Conservation (phyloP, 495 filamentous ascomycete genomes). For the Penicillium canescens region DNA sequence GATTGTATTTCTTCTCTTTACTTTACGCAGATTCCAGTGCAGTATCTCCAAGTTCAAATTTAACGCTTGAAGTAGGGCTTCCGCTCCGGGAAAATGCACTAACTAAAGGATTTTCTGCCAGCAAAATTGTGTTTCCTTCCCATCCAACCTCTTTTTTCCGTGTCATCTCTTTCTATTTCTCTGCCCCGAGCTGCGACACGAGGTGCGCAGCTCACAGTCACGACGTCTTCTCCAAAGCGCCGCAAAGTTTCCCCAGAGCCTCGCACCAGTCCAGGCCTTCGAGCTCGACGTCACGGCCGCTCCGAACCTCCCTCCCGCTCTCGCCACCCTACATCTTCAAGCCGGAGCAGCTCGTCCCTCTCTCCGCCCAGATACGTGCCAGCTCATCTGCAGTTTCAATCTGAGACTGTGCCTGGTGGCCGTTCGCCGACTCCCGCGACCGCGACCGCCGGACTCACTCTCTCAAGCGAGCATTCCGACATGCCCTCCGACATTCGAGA, state of each 20-base stretch:
- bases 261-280: slow-evolving; percentile 42
- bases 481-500: slow-evolving; percentile 43
- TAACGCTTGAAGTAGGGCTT: slow-evolving; percentile 3
- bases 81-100: slow-evolving; percentile 19
- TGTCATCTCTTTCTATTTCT: slow-evolving; percentile 11
- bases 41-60: neutral
- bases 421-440: slow-evolving; percentile 54
- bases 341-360: slow-evolving; percentile 33
- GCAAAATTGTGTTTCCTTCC: slow-evolving; percentile 16
- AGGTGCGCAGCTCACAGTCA: slow-evolving; percentile 73
- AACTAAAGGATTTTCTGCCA: slow-evolving; percentile 22
- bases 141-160: slow-evolving; percentile 6
- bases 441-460: slow-evolving; percentile 69
- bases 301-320: slow-evolving; percentile 28
- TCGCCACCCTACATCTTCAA: slow-evolving; percentile 34
- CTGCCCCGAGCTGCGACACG: slow-evolving; percentile 48
- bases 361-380: slow-evolving; percentile 56
- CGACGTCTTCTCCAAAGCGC: slow-evolving; percentile 90
- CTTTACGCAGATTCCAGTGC: neutral
- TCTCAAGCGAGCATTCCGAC: slow-evolving; percentile 63
- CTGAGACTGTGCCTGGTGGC: slow-evolving; percentile 36
- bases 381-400: slow-evolving; percentile 60
- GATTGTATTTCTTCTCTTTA: neutral
- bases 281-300: slow-evolving; percentile 40
- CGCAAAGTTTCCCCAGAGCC: slow-evolving; percentile 69